Evolutionary conservation across 768 basidiomycete species (phyloP), one percentile per base, ranked within the genome.

Genomic region (Leccinum broughii): DNA sequence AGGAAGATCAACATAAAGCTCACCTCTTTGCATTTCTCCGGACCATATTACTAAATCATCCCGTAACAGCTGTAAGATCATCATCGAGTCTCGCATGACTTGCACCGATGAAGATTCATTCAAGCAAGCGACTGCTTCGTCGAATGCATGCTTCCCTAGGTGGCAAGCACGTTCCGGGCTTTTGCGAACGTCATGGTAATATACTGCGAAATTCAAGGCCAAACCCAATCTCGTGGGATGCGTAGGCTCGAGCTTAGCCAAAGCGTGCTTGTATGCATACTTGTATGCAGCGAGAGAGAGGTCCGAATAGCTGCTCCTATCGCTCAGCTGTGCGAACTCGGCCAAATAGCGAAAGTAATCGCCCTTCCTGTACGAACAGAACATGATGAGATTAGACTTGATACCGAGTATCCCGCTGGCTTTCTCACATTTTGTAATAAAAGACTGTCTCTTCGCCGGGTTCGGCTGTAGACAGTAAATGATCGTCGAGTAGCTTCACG

Each of bases 141-240:
- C 93, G 72, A 95, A 93, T 4, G 93, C 93, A 70, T 92, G 90
- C 77, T 95, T 95, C 54, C 92, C 93, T 60, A 95, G 80, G 72
- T 90, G 89, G 73, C 92, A 93, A 34, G 93, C 93, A 63, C 90
- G 81, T 69, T 92, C 90, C 26, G 93, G 91, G 70, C 88, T 90
- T 74, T 88, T 86, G 64, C 86, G 82, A 68, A 94, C 91, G 72
- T 95, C 83, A 72, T 93, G 93, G 74, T 90, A 94, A 79, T 91
- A 95, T 54, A 95, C 93, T n/a, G 92, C 88, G 77, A 95, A 94
- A 78, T 95, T 95, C 68, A 95, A 81, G 35, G 93, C 92, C 54
- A 95, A 79, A 37, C 93, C 93, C 59, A 95, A 79, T 67, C 92
- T 85, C 62, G 93, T 95, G 58, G 93, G 92, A 76, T 95, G 90